These are phyloP conservation scores for Neonectria punicea DNA, from an alignment of 2,329 filamentous ascomycete species.

Conservation along the genomic window DNA sequence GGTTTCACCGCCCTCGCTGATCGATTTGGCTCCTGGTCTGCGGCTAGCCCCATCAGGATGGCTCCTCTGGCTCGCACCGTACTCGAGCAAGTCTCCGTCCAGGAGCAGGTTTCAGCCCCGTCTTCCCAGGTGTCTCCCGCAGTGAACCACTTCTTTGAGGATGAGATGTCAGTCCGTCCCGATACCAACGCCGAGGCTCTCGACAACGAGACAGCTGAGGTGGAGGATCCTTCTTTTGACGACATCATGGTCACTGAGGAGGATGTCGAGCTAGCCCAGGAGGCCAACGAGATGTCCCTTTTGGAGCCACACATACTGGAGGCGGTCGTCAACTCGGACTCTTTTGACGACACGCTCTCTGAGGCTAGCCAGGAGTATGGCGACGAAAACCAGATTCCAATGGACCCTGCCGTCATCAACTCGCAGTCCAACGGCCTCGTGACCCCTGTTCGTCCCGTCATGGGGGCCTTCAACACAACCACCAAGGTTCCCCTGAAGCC, in stretches of 20 bases:
- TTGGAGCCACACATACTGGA: conserved; percentile 57
- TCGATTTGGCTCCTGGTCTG: conserved; percentile 71
- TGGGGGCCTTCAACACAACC: conserved; percentile 72
- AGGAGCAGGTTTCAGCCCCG: neutral
- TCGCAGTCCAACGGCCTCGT: conserved; percentile 50
- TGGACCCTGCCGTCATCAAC: conserved; percentile 59
- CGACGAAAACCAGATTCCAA: conserved; percentile 71
- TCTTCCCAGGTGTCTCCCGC: conserved; percentile 44
- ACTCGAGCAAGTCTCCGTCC: conserved; percentile 36
- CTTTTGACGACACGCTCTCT: conserved; percentile 63
- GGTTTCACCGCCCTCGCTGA: conserved; percentile 73
- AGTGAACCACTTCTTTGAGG: conserved; percentile 65
- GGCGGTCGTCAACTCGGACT: conserved; percentile 45
- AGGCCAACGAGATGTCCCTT: conserved; percentile 70
- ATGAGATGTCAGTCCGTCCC: conserved; percentile 62
- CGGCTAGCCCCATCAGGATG: conserved; percentile 60
- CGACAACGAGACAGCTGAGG: conserved; percentile 33
- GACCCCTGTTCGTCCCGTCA: conserved; percentile 66
- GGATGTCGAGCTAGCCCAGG: conserved; percentile 66
- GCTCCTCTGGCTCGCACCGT: conserved; percentile 34
- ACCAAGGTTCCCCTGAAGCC: conserved; percentile 81
- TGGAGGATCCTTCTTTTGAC: conserved; percentile 51
- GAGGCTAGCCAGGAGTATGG: conserved; percentile 74
- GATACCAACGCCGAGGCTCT: conserved; percentile 37
- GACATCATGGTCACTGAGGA: conserved; percentile 63